These are phyloP conservation scores for Phialophora chinensis DNA, from an alignment of 2,329 filamentous ascomycete species.

Conservation along the genomic window DNA sequence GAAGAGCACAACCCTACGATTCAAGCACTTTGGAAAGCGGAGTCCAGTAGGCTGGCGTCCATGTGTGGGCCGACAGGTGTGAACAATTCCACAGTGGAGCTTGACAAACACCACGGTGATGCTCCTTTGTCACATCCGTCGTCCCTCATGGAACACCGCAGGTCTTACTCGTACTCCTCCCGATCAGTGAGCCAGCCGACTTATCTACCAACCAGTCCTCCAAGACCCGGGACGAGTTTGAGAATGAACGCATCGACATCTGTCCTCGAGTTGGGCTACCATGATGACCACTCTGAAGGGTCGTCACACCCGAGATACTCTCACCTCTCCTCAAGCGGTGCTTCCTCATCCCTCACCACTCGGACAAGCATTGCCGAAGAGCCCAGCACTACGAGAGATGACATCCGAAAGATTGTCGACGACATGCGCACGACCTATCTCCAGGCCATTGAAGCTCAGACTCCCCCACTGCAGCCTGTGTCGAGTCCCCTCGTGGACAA, in stretches of 20 bases:
- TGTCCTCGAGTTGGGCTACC: constrained; percentile 26
- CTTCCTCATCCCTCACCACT: constrained; percentile 35
- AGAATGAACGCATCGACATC: constrained; percentile 19
- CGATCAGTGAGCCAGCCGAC: constrained; percentile 17
- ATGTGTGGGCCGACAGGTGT: constrained; percentile 35
- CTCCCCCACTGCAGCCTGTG: constrained; percentile 24
- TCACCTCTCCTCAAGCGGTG: constrained; percentile 34
- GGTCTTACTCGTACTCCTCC: constrained; percentile 24
- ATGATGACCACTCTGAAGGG: constrained; percentile 34
- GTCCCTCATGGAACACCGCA: background rate
- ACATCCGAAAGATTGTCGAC: constrained; percentile 39
- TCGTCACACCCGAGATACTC: constrained; percentile 36
- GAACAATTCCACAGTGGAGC: constrained; percentile 22
- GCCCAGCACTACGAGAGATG: constrained; percentile 33
- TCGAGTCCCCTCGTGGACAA: constrained; percentile 20
- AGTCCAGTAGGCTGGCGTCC: constrained; percentile 37
- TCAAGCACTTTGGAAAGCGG: constrained; percentile 39
- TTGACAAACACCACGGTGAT: constrained; percentile 14
- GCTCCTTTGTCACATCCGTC: background rate
- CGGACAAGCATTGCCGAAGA: constrained; percentile 38
- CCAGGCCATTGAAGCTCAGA: constrained; percentile 36
- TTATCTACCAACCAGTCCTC: constrained; percentile 3
- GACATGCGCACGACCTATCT: constrained; percentile 40
- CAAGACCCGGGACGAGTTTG: constrained; percentile 4
- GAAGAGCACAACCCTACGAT: constrained; percentile 37